These are phyloP conservation scores for Ascochyta koolunga DNA, from an alignment of 2,329 filamentous ascomycete species.

Conservation along the genomic window DNA sequence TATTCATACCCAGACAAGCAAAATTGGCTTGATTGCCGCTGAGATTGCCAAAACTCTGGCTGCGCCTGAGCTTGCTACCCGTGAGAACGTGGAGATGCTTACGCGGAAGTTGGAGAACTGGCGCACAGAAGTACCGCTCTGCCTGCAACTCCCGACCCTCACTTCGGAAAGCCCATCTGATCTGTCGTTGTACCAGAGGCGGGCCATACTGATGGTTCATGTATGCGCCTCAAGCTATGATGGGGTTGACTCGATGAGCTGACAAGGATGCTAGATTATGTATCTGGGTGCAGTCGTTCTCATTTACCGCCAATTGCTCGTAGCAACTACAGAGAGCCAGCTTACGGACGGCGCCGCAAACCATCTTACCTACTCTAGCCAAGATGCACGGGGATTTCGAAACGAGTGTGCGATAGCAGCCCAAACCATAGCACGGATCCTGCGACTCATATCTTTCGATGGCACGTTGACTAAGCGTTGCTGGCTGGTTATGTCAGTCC, in stretches of 20 bases:
- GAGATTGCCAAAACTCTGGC: slow-evolving; percentile 44
- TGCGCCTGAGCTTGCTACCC: slow-evolving; percentile 38
- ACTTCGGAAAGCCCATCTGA: slow-evolving; percentile 32
- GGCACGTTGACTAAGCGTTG: slow-evolving; percentile 45
- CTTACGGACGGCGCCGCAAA: slow-evolving; percentile 33
- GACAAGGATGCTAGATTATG: slow-evolving; percentile 37
- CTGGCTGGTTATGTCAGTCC: slow-evolving; percentile 47
- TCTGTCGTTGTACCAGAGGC: slow-evolving; percentile 38
- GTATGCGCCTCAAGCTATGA: slow-evolving; percentile 21
- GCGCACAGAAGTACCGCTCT: slow-evolving; percentile 40
- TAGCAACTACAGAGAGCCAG: slow-evolving; percentile 41
- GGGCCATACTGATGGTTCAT: slow-evolving; percentile 48
- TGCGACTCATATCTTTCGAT: slow-evolving; percentile 42
- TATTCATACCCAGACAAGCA: slow-evolving; percentile 44
- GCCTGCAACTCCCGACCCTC: slow-evolving; percentile 39
- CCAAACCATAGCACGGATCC: slow-evolving; percentile 44
- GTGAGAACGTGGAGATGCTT: slow-evolving; percentile 37
- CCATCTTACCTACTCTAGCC: slow-evolving; percentile 30
- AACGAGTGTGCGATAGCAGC: slow-evolving; percentile 44
- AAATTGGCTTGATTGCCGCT: slow-evolving; percentile 44
- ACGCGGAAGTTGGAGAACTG: slow-evolving; percentile 42
- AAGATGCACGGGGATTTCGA: slow-evolving; percentile 37
- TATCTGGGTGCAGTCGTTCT: slow-evolving; percentile 47
- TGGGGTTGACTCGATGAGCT: not conserved
- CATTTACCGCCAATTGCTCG: slow-evolving; percentile 44